Evolutionary conservation across 768 basidiomycete species (phyloP).

Genomic region (Ramaria sp.): DNA sequence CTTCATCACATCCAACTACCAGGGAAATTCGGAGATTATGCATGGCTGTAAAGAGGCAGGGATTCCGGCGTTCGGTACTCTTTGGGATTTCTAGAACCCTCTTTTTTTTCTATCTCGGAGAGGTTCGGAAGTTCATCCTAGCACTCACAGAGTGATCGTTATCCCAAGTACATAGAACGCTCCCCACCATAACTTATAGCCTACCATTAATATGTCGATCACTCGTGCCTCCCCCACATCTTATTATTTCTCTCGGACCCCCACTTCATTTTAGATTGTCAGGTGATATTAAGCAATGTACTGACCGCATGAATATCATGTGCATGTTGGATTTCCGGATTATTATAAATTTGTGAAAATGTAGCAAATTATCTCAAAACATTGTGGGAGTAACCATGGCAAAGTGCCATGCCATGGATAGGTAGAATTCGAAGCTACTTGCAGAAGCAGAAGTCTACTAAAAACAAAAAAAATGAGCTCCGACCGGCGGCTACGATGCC

Average conservation of each 20-base stretch:
- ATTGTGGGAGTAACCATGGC: not conserved
- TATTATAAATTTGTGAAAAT: not conserved
- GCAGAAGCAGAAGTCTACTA: too few relatives aligned
- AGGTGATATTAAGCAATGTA: not conserved
- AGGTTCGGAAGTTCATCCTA: not conserved
- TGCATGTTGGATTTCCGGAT: not conserved
- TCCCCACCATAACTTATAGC: not conserved
- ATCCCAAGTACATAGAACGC: not conserved
- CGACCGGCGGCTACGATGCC: too few relatives aligned
- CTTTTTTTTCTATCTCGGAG: slow-evolving; percentile 1
- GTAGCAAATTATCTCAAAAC: not conserved
- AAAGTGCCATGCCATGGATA: too few relatives aligned
- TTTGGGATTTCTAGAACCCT: slow-evolving; percentile 20
- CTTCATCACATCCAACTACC: slow-evolving; percentile 77
- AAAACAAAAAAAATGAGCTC: not conserved
- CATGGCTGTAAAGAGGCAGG: slow-evolving; percentile 61
- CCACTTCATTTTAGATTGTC: slow-evolving; percentile 3
- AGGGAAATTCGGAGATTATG: slow-evolving; percentile 72
- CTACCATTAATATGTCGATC: not conserved
- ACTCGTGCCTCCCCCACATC: not conserved
- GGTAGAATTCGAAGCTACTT: too few relatives aligned
- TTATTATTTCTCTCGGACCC: slow-evolving; percentile 10
- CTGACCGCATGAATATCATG: not conserved
- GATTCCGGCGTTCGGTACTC: slow-evolving; percentile 40
- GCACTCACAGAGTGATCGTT: not conserved